These are phyloP conservation scores for Ambrosiella xylebori DNA, from an alignment of 2,329 filamentous ascomycete species.

Conservation along the genomic window DNA sequence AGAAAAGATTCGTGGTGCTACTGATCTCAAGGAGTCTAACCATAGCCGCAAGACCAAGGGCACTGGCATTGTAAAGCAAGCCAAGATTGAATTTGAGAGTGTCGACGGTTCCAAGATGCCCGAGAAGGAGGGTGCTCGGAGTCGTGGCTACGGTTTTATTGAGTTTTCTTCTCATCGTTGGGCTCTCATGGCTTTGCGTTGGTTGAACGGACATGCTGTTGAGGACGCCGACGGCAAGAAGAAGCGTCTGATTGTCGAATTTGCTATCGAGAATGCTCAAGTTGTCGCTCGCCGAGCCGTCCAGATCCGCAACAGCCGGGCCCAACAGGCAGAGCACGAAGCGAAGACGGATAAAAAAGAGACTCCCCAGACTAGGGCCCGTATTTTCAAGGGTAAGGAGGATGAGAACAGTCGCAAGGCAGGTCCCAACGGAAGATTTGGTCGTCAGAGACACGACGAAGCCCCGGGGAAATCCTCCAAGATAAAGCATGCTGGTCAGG, in stretches of 20 bases:
- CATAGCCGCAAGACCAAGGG: constrained; percentile 61
- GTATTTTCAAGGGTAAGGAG: constrained; percentile 6
- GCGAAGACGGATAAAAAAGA: constrained; percentile 11
- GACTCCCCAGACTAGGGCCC: neutral
- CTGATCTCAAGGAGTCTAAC: constrained; percentile 67
- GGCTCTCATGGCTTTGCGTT: constrained; percentile 86
- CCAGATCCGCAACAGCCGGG: constrained; percentile 6
- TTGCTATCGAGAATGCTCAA: constrained; percentile 94
- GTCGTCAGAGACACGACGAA: neutral
- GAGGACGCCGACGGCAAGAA: constrained; percentile 54
- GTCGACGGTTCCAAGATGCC: constrained; percentile 67
- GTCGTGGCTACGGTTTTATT: constrained; percentile 90
- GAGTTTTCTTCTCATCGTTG: constrained; percentile 89
- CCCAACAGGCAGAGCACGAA: constrained; percentile 27
- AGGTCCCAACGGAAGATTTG: neutral
- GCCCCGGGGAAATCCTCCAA: constrained; percentile 12
- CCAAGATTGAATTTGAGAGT: constrained; percentile 88
- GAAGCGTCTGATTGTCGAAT: constrained; percentile 84
- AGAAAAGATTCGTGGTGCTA: constrained; percentile 63
- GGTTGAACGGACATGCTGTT: constrained; percentile 64
- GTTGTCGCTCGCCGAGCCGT: constrained; percentile 58
- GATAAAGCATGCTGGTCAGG: constrained; percentile 13
- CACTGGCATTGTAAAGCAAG: constrained; percentile 75
- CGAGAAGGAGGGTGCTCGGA: constrained; percentile 65
- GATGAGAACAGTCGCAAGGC: constrained; percentile 10